These are phyloP conservation scores for Globisporangium mamillatum DNA, from an alignment of 352 stramenopile genomes.

Conservation along the genomic window DNA sequence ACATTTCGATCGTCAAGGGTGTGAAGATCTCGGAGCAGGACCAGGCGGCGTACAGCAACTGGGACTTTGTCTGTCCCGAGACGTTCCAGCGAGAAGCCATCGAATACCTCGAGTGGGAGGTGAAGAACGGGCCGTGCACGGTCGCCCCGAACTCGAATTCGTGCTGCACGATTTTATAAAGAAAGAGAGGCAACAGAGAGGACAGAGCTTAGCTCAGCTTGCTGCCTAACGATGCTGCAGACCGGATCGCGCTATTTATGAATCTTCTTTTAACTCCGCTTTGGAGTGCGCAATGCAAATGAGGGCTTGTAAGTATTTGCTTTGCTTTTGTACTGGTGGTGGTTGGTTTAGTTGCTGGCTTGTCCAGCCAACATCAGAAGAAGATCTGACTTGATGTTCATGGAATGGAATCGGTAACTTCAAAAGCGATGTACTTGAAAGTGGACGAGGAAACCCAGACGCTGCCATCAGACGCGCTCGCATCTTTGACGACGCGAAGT, in stretches of 20 bases:
- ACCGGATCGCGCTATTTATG: neutral
- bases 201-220: neutral
- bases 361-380: too few relatives aligned
- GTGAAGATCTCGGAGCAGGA: conserved; percentile 73
- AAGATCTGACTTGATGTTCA: too few relatives aligned
- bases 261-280: neutral
- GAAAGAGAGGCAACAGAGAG: neutral
- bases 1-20: conserved; percentile 65
- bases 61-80: conserved; percentile 72
- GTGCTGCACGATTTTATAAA: conserved; percentile 65
- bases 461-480: too few relatives aligned
- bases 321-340: neutral
- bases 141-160: conserved; percentile 55
- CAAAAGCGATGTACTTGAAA: too few relatives aligned
- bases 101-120: conserved; percentile 81
- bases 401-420: too few relatives aligned
- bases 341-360: too few relatives aligned
- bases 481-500: too few relatives aligned
- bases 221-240: neutral
- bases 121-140: conserved; percentile 73
- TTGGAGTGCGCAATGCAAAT: neutral
- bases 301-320: neutral
- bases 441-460: too few relatives aligned
- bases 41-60: conserved; percentile 62
- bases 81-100: conserved; percentile 82